Evolutionary conservation across 805 yeast genomes (phyloP).

Genomic region (Tetrapisispora phaffii): DNA sequence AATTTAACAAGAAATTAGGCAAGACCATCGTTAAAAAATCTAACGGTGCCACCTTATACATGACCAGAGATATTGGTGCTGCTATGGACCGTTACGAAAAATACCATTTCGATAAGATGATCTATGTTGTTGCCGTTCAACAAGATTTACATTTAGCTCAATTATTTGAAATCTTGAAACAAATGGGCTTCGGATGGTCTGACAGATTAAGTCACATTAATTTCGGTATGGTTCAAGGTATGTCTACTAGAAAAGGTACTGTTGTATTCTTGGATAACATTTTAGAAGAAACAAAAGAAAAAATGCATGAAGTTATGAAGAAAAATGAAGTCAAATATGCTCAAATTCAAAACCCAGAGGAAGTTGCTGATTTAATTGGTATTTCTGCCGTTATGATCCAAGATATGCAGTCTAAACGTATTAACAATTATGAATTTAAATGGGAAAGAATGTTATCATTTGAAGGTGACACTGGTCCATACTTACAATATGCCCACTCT

Average conservation of each 20-base stretch:
- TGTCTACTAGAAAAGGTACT: constrained; percentile 97
- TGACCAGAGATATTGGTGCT: constrained; percentile 95
- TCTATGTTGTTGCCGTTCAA: constrained; percentile 91
- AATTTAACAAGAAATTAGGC: constrained; percentile 83
- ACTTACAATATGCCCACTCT: constrained; percentile 95
- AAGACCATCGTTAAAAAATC: constrained; percentile 86
- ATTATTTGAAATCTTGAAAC: constrained; percentile 85
- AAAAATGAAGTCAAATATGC: constrained; percentile 83
- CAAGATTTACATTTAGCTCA: constrained; percentile 93
- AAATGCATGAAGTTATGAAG: constrained; percentile 95
- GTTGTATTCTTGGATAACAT: constrained; percentile 95
- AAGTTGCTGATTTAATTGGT: constrained; percentile 91
- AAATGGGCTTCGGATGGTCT: constrained; percentile 87
- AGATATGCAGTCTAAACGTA: constrained; percentile 96
- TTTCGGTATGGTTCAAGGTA: constrained; percentile 97
- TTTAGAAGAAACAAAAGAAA: constrained; percentile 82
- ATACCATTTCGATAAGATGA: constrained; percentile 87
- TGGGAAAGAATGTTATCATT: constrained; percentile 98
- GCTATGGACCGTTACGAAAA: constrained; percentile 82
- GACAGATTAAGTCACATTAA: constrained; percentile 69
- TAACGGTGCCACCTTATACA: constrained; percentile 88
- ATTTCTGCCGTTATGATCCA: constrained; percentile 97
- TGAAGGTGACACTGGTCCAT: constrained; percentile 99
- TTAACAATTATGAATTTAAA: constrained; percentile 90
- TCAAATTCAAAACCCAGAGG: constrained; percentile 88